These are phyloP conservation scores for Lepidopterella palustris DNA, from an alignment of 495 filamentous ascomycete genomes.

Conservation along the genomic window DNA sequence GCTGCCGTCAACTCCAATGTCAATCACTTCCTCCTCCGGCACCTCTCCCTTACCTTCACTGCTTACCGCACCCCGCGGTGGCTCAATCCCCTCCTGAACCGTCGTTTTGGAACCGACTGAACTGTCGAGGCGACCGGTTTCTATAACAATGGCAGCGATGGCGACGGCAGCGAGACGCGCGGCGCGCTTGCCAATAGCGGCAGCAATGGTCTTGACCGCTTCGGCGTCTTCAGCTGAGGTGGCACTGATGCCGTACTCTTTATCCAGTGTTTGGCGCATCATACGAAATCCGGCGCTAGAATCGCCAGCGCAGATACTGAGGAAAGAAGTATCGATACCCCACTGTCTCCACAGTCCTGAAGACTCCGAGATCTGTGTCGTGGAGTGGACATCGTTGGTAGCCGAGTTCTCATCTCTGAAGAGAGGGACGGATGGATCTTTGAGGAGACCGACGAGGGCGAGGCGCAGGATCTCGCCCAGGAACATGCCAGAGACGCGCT, in stretches of 20 bases:
- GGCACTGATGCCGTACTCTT: slow-evolving; percentile 62
- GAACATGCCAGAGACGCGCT: slow-evolving; percentile 97
- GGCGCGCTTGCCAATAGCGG: slow-evolving; percentile 79
- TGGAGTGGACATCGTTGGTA: slow-evolving; percentile 57
- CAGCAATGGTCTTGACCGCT: slow-evolving; percentile 71
- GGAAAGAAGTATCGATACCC: slow-evolving; percentile 82
- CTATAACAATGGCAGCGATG: slow-evolving; percentile 71
- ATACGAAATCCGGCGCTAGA: slow-evolving; percentile 53
- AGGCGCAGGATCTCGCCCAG: slow-evolving; percentile 87
- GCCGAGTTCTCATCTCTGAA: slow-evolving; percentile 64
- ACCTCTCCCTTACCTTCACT: slow-evolving; percentile 12
- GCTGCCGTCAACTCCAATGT: slow-evolving; percentile 86
- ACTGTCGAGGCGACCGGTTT: slow-evolving; percentile 58
- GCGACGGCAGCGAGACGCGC: slow-evolving; percentile 85
- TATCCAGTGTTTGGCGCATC: slow-evolving; percentile 69
- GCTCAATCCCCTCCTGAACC: slow-evolving; percentile 14
- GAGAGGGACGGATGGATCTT: slow-evolving; percentile 53
- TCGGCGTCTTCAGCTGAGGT: slow-evolving; percentile 70
- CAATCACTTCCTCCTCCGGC: slow-evolving; percentile 56
- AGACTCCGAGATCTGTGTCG: slow-evolving; percentile 55
- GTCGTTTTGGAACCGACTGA: slow-evolving; percentile 30
- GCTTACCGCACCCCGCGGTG: slow-evolving; percentile 7
- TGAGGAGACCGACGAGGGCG: slow-evolving; percentile 55
- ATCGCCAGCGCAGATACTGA: slow-evolving; percentile 77
- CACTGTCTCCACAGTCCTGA: slow-evolving; percentile 71